Percentiles rank a stretch among this genome's conserved stretches.
These are phyloP conservation scores for Rhodamnia argentea DNA, from an alignment of 345 rosid genomes.

Conservation along the genomic window DNA sequence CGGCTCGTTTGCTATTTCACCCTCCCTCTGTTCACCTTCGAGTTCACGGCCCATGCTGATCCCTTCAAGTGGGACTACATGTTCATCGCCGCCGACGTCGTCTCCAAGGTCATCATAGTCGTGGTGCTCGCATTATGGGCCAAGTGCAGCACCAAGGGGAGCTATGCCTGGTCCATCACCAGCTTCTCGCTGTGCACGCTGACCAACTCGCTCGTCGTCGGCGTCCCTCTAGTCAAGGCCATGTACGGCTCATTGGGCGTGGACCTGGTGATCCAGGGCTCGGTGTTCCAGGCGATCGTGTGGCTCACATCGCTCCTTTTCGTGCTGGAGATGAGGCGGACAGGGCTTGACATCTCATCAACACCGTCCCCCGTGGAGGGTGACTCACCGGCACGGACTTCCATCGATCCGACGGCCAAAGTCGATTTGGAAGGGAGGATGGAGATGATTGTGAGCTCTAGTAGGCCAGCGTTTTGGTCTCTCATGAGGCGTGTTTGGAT, in stretches of 20 bases:
- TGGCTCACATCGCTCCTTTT: conserved; percentile 73
- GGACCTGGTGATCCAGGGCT: conserved; percentile 76
- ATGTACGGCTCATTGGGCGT: conserved; percentile 77
- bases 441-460: neutral
- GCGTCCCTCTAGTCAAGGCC: conserved; percentile 68
- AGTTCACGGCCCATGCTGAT: conserved; percentile 72
- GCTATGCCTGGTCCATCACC: conserved; percentile 83
- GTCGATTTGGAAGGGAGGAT: neutral
- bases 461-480: conserved; percentile 22
- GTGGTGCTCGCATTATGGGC: conserved; percentile 64
- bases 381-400: neutral
- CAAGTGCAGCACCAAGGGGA: conserved; percentile 60
- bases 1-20: conserved; percentile 74
- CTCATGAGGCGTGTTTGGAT: conserved; percentile 43
- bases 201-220: conserved; percentile 76
- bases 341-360: conserved; percentile 6
- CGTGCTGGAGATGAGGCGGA: conserved; percentile 48
- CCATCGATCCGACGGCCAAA: neutral
- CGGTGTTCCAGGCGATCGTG: conserved; percentile 66
- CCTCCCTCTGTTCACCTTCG: conserved; percentile 70
- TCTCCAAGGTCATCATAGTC: conserved; percentile 66
- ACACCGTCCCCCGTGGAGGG: neutral
- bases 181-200: conserved; percentile 72
- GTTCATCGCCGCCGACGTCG: conserved; percentile 61
- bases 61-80: conserved; percentile 73